Base-by-base conservation (phyloP, 2,329 filamentous ascomycete species). In the Exophiala alcalophila region DNA sequence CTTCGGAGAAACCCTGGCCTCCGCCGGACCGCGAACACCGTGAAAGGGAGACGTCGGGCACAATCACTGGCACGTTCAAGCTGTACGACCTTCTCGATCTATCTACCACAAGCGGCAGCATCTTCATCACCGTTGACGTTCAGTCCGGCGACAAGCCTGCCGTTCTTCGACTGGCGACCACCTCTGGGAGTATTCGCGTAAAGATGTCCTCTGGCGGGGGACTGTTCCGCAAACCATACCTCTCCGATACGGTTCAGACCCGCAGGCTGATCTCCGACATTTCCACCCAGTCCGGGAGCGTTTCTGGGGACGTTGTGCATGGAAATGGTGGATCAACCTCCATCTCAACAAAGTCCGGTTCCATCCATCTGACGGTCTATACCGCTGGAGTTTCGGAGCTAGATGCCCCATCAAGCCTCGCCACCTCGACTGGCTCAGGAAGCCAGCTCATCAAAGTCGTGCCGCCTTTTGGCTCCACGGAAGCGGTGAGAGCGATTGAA, bases 331-430 rank as follows among this genome's bases (percentile, higher is more conserved):
- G 52, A 16, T 68, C 73, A 28, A 59, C 63, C 4, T 65, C 78
- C 50, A 57, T 68, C 16, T 63, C 65, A 3, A 70, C 74, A 7
- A 52, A 61, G 1, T 62, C 61, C 33, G 79, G 78, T 19, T 61
- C 57, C 8, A 67, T 81, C 28, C 66, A 62, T 12, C 70, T 75
- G 7, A 68, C 64, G 1, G 66, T 83, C 18, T 60, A 62, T 33
- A 34, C 43, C 1, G 36, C 42, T 10, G 47, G 47, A 3, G 50
- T 50, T 8, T 45, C 50, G 12, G 44, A 43, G 27, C n/a, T 29
- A 10, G 43, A 50, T 28, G 23, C 50, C 3, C 9, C 20, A 10
- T 49, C 48, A 18, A 47, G 34, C 10, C 35, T 50, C 12, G 36
- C 44, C 4, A 52, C 48, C 7, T 34, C 33, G 7, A 32, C 49